These are phyloP conservation scores for Ustilago vetiveriae DNA, from an alignment of 1,284 basidiomycete genomes.

Conservation along the genomic window DNA sequence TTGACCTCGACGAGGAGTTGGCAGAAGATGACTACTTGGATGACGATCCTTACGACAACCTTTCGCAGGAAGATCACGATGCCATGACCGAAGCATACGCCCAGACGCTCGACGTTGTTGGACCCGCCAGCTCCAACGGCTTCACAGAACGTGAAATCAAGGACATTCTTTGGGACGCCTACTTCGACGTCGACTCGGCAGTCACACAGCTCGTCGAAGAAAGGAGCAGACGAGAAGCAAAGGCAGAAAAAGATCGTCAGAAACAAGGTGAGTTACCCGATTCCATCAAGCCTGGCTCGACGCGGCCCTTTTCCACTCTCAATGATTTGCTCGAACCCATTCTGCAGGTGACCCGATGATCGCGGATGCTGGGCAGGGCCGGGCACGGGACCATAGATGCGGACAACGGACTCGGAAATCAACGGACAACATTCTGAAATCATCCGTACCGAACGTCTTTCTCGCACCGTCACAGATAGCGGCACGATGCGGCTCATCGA, in stretches of 20 bases:
- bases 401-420: neutral
- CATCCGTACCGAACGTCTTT: constrained; percentile 6
- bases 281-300: constrained; percentile 10
- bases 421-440: constrained; percentile 18
- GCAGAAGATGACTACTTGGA: constrained; percentile 74
- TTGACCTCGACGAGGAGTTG: constrained; percentile 81
- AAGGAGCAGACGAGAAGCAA: constrained; percentile 49
- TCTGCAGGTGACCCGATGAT: constrained; percentile 9
- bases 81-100: constrained; percentile 53
- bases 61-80: constrained; percentile 55
- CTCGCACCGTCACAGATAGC: constrained; percentile 19
- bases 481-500: constrained; percentile 22
- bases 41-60: constrained; percentile 60
- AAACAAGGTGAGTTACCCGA: constrained; percentile 46
- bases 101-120: constrained; percentile 51
- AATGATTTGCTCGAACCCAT: constrained; percentile 6
- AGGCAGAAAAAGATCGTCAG: constrained; percentile 47
- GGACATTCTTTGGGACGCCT: constrained; percentile 85
- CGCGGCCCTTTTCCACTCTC: constrained; percentile 22
- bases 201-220: constrained; percentile 74
- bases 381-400: constrained; percentile 16
- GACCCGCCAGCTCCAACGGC: constrained; percentile 47
- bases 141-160: constrained; percentile 71
- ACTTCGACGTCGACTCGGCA: constrained; percentile 84
- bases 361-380: constrained; percentile 5